Evolutionary conservation across 345 rosid genomes (phyloP).

Genomic region (Sapria himalayana): DNA sequence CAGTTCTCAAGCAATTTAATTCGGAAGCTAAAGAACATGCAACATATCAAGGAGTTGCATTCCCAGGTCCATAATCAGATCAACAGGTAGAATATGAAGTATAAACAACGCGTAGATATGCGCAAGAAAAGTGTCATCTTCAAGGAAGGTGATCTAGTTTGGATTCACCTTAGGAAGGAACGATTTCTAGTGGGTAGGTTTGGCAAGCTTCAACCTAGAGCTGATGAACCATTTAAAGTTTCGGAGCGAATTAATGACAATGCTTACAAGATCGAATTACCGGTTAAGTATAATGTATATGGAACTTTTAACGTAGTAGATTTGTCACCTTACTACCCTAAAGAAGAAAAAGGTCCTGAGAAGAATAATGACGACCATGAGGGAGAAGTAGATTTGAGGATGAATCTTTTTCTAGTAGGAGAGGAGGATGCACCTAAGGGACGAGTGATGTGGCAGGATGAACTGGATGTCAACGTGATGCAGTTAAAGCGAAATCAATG

Average conservation of each 20-base stretch:
- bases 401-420: too few relatives aligned
- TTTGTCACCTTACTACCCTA: too few relatives aligned
- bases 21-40: background rate
- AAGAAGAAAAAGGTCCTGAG: too few relatives aligned
- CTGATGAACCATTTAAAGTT: background rate
- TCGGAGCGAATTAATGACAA: background rate
- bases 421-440: too few relatives aligned
- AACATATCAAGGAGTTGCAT: background rate
- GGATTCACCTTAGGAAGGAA: background rate
- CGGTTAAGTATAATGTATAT: too few relatives aligned
- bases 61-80: background rate
- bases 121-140: background rate
- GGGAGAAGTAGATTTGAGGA: too few relatives aligned
- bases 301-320: too few relatives aligned
- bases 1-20: background rate
- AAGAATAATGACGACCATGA: too few relatives aligned
- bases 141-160: background rate
- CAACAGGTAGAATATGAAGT: background rate
- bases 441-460: too few relatives aligned
- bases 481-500: too few relatives aligned
- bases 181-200: background rate
- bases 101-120: background rate
- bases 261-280: background rate
- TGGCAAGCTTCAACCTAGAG: background rate
- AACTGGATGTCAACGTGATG: too few relatives aligned